Percentiles rank a stretch among this genome's conserved stretches.
Evolutionary conservation across 768 basidiomycete species (phyloP).

Genomic region (Suillus sp.): DNA sequence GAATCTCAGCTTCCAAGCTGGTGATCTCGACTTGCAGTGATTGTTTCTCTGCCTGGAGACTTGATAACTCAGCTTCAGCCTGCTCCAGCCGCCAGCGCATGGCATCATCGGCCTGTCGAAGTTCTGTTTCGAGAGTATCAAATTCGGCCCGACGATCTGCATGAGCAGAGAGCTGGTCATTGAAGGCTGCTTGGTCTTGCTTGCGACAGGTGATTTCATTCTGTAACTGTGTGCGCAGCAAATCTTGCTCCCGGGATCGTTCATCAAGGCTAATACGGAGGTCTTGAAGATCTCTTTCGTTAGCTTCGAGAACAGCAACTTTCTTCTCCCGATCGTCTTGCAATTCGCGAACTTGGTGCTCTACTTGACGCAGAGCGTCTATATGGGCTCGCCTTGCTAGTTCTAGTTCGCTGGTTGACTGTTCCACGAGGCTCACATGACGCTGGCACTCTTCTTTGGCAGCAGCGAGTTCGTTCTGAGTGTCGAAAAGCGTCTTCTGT

Average conservation of each 20-base stretch:
- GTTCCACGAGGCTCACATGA: slow-evolving; percentile 29
- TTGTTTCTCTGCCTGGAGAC: slow-evolving; percentile 52
- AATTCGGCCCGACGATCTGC: slow-evolving; percentile 32
- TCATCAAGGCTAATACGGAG: slow-evolving; percentile 43
- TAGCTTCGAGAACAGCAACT: slow-evolving; percentile 35
- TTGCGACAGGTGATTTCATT: slow-evolving; percentile 38
- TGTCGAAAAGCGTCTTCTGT: slow-evolving; percentile 28
- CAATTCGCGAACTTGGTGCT: slow-evolving; percentile 25
- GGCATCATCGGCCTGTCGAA: slow-evolving; percentile 39
- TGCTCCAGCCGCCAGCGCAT: slow-evolving; percentile 46
- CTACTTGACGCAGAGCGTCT: slow-evolving; percentile 27
- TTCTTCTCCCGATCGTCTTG: slow-evolving; percentile 28
- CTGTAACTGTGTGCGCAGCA: slow-evolving; percentile 41
- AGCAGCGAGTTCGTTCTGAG: slow-evolving; percentile 24
- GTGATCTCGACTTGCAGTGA: slow-evolving; percentile 58
- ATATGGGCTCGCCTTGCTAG: slow-evolving; percentile 34
- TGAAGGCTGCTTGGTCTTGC: slow-evolving; percentile 33
- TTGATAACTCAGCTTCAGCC: slow-evolving; percentile 37
- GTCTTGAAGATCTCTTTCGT: slow-evolving; percentile 33
- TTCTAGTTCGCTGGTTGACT: slow-evolving; percentile 27
- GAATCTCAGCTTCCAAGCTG: slow-evolving; percentile 61
- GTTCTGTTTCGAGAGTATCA: slow-evolving; percentile 36
- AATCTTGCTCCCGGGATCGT: slow-evolving; percentile 35
- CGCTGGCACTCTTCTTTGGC: slow-evolving; percentile 27
- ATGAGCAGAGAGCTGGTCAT: slow-evolving; percentile 28